Conservation (phyloP, 768 basidiomycete genomes). For the Panellus pusillus region DNA sequence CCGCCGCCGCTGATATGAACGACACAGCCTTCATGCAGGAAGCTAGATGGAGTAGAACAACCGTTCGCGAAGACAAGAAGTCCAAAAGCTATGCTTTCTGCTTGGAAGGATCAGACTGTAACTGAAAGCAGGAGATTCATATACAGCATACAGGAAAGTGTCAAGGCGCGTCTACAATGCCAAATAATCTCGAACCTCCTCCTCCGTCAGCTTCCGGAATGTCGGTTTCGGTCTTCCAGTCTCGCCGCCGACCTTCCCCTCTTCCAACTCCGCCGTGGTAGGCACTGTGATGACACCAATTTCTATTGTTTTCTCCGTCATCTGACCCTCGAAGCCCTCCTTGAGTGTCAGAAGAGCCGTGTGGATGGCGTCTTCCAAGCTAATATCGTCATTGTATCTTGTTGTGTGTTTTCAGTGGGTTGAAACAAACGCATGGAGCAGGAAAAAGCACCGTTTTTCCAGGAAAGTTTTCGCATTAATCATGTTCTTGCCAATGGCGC, state of each 20-base stretch:
- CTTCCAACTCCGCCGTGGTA: slow-evolving; percentile 65
- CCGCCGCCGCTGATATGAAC: not conserved
- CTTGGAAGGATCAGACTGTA: slow-evolving; percentile 18
- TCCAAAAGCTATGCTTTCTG: slow-evolving; percentile 18
- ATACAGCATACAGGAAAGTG: slow-evolving; percentile 25
- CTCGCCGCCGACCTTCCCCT: slow-evolving; percentile 66
- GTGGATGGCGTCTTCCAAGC: slow-evolving; percentile 97
- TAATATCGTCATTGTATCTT: slow-evolving; percentile 99
- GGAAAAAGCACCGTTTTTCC: slow-evolving; percentile 84
- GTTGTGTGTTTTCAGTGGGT: slow-evolving; percentile 21
- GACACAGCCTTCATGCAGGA: slow-evolving; percentile 17
- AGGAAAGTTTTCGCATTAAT: slow-evolving; percentile 99
- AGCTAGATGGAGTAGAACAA: slow-evolving; percentile 9
- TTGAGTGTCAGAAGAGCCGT: slow-evolving; percentile 96
- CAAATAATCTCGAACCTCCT: slow-evolving; percentile 96
- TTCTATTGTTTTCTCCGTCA: slow-evolving; percentile 99
- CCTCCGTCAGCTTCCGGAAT: slow-evolving; percentile 93
- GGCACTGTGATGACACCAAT: slow-evolving; percentile 95
- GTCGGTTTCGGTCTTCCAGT: slow-evolving; percentile 78
- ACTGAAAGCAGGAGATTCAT: slow-evolving; percentile 22
- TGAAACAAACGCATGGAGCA: slow-evolving; percentile 7
- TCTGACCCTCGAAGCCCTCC: slow-evolving; percentile 99
- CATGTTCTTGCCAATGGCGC: slow-evolving; percentile 99
- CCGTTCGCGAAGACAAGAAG: not conserved
- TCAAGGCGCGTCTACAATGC: slow-evolving; percentile 55